Conservation (phyloP, 2,329 filamentous ascomycete genomes). For the Shiraia bambusicola region DNA sequence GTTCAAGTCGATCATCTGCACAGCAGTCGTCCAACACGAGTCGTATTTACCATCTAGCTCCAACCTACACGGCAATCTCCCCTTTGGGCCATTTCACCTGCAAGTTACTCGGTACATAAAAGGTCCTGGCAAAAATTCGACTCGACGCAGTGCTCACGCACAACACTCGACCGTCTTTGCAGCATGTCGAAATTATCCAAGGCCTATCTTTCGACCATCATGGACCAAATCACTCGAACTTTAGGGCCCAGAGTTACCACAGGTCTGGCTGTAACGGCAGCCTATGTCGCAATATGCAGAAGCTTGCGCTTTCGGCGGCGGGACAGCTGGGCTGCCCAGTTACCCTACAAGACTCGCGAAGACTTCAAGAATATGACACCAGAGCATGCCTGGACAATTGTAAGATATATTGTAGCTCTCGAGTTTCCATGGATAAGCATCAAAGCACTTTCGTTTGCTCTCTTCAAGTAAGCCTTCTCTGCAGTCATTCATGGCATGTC, state of each 20-base stretch:
- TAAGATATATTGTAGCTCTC: constrained; percentile 48
- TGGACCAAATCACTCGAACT: background rate
- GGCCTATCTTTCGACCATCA: background rate
- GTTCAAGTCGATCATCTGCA: too few relatives aligned
- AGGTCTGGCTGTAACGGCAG: constrained; percentile 10
- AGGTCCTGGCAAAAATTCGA: too few relatives aligned
- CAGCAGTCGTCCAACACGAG: too few relatives aligned
- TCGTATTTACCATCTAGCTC: too few relatives aligned
- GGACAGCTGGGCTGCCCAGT: constrained; percentile 45
- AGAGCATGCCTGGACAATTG: constrained; percentile 55
- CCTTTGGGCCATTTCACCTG: too few relatives aligned
- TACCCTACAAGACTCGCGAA: constrained; percentile 49
- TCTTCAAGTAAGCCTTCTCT: constrained; percentile 50
- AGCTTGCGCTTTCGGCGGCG: constrained; percentile 44
- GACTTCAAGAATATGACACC: constrained; percentile 57
- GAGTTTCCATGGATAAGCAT: constrained; percentile 59
- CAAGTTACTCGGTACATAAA: too few relatives aligned
- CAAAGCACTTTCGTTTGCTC: constrained; percentile 59
- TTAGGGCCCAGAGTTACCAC: constrained; percentile 6
- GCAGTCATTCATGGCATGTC: background rate
- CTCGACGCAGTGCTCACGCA: too few relatives aligned
- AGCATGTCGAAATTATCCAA: background rate
- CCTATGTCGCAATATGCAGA: constrained; percentile 40
- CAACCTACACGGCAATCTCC: too few relatives aligned
- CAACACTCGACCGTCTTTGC: background rate